These are phyloP conservation scores for Flaveria robusta DNA, from an alignment of 129 eudicot species.

Conservation along the genomic window DNA sequence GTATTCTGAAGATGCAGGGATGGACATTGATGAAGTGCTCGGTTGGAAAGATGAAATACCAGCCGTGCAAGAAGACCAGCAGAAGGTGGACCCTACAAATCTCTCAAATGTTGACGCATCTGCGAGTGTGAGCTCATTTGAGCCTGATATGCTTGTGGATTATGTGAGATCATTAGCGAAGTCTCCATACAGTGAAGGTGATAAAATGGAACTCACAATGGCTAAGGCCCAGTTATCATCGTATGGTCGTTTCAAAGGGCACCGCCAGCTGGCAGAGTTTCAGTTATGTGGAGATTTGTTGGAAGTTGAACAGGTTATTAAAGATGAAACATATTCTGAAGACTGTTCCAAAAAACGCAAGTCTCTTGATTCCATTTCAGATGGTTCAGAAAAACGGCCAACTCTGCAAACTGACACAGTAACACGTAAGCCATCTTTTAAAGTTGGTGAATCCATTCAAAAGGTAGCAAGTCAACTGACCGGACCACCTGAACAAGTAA, in stretches of 20 bases:
- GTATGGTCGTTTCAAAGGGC: conserved; percentile 57
- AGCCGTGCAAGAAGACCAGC: conserved; percentile 17
- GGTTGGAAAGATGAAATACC: conserved; percentile 46
- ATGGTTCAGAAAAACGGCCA: conserved; percentile 47
- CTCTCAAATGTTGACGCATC: conserved; percentile 46
- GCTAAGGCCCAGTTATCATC: conserved; percentile 71
- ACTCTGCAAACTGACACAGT: conserved; percentile 49
- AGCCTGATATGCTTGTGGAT: conserved; percentile 63
- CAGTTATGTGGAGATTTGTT: conserved; percentile 48
- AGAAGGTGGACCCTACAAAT: conserved; percentile 11
- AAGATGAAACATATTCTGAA: conserved; percentile 42
- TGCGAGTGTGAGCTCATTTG: conserved; percentile 48
- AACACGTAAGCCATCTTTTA: conserved; percentile 68
- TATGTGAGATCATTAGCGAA: conserved; percentile 56
- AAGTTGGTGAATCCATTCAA: conserved; percentile 73
- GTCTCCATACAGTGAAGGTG: conserved; percentile 45
- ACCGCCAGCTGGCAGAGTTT: conserved; percentile 47
- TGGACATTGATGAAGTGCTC: conserved; percentile 55
- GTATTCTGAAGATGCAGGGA: conserved; percentile 33
- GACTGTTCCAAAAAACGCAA: conserved; percentile 59
- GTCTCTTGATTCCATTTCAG: conserved; percentile 48
- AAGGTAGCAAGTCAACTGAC: conserved; percentile 76
- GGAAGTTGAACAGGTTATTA: conserved; percentile 43
- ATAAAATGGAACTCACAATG: conserved; percentile 56
- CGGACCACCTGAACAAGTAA: conserved; percentile 45